Conservation (phyloP, 2,329 filamentous ascomycete genomes). For the Neofusicoccum laricinum region DNA sequence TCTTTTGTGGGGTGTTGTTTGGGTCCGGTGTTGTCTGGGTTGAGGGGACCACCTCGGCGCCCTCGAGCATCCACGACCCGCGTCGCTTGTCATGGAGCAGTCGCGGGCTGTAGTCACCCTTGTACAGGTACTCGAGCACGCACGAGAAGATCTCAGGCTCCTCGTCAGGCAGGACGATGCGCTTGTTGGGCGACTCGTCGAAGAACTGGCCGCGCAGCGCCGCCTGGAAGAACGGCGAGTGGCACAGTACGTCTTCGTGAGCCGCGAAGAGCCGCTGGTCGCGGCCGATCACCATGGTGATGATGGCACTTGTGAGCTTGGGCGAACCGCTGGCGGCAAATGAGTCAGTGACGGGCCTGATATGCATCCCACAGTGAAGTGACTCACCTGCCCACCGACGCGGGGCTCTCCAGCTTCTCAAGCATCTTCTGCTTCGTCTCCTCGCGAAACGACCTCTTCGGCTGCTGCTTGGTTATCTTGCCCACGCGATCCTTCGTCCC, state of each 20-base stretch:
- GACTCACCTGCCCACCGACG: conserved; percentile 46
- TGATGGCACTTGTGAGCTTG: conserved; percentile 66
- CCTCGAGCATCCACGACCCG: conserved; percentile 88
- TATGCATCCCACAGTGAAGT: neutral
- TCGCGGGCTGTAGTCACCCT: conserved; percentile 91
- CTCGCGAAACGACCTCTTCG: conserved; percentile 74
- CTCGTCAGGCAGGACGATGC: conserved; percentile 73
- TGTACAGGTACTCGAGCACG: conserved; percentile 95
- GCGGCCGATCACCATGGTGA: conserved; percentile 79
- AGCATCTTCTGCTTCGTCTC: conserved; percentile 82
- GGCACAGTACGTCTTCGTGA: conserved; percentile 85
- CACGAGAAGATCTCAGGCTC: conserved; percentile 92
- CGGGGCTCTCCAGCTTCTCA: conserved; percentile 68
- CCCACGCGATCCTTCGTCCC: conserved; percentile 73
- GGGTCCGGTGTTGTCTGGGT: conserved; percentile 49
- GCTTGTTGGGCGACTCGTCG: conserved; percentile 60
- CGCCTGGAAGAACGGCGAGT: conserved; percentile 79
- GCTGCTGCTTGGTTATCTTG: conserved; percentile 78
- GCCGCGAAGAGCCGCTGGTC: conserved; percentile 91
- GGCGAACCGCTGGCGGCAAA: conserved; percentile 37
- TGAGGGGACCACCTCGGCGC: conserved; percentile 44
- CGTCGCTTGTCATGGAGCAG: conserved; percentile 82
- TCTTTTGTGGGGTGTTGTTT: conserved; percentile 46
- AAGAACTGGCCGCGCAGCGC: conserved; percentile 70
- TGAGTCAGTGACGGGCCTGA: neutral